Evolutionary conservation across 176 grass and related monocot species (phyloP), one percentile per base, ranked within the genome.

Genomic region (Oryza glaberrima): DNA sequence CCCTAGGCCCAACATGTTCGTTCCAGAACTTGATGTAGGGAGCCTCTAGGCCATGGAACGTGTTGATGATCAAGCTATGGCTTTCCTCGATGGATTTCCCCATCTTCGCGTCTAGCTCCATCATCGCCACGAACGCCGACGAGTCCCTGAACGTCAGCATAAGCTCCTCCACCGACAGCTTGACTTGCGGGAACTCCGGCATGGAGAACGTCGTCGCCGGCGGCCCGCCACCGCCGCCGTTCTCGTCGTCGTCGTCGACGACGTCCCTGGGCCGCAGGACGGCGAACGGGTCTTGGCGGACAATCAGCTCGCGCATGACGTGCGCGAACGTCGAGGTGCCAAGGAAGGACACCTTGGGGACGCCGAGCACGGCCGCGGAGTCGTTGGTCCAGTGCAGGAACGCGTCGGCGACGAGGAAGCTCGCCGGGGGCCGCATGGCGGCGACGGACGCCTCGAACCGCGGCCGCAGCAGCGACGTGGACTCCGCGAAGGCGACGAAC

Each of bases 301-400:
- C 3, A 4, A 30, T 78, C 16, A 77, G 8, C 77, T 75, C 49
- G 0, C n/a, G 6, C 66, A 96, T 76, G 35, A 86, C 65, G 0
- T 28, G 60, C 17, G 91, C 64, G 73, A 91, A 93, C 82, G 80
- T 61, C 10, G 91, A 79, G 34, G 89, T 91, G 35, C 91, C 91
- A 12, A 85, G 73, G 69, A 80, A 96, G 0, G 51, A 48, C 15
- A 93, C 58, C 30, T 69, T 78, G 0, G 94, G 88, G 70, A 96
- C 30, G 46, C 77, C 48, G 63, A 91, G 77, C 81, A 34, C 73
- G 0, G 64, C 73, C 1, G 91, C 94, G 6, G 75, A 43, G 1
- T n/a, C 68, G 34, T 79, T 78, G 12, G 88, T 76, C 91, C 94
- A 96, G 58, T 65, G 70, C 8, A 91, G 80, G 61, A 96, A 96